Evolutionary conservation across 2,329 filamentous ascomycete species (phyloP), one percentile per base, ranked within the genome.

Genomic region (Fusarium sp.): DNA sequence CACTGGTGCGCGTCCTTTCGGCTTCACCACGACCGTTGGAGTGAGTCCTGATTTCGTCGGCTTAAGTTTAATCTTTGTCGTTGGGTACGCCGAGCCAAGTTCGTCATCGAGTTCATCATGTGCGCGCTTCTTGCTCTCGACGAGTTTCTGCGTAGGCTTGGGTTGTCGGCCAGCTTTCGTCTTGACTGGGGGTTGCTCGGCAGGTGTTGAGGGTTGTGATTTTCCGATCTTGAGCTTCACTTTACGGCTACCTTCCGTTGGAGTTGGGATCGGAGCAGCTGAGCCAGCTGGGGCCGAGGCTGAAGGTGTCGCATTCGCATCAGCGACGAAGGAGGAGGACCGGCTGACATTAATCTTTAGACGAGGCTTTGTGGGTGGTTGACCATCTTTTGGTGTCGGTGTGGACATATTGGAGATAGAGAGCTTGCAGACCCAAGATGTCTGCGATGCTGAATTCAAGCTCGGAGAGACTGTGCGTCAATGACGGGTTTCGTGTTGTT

Each of bases 1-100:
- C 35, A 88, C 84, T 10, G 93, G 91, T 3, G 89, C 86, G 69
- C 90, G 88, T n/a, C 91, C 91, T 74, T 91, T 89, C 52, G 89
- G 85, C 76, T 90, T 91, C 62, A 93, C 78, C 48, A 83, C 81
- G 23, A 84, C 67, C 52, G 75, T 77, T 4, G 83, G 80, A 45
- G 80, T 82, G 59, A 76, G 78, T 59, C 73, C 78, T 52, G 75
- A 71, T 59, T 85, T 80, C 26, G 81, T 83, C 48, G 78, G 76
- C 44, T 81, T 80, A 49, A 89, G 83, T 78, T 87, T 90, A 60
- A 90, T 86, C 76, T 87, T 89, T 65, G 88, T 88, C 10, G 79
- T 79, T 23, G 83, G 79, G 40, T 80, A 77, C 42, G 66, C 63
- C 53, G 79, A 73, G n/a, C 81, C 77, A 40, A 70, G 33, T 14